Percentiles rank a stretch among this genome's conserved stretches.
phyloP scores from a whole-genome alignment of 306 rosid genomes.

The Lathyrus tuberosus region DNA sequence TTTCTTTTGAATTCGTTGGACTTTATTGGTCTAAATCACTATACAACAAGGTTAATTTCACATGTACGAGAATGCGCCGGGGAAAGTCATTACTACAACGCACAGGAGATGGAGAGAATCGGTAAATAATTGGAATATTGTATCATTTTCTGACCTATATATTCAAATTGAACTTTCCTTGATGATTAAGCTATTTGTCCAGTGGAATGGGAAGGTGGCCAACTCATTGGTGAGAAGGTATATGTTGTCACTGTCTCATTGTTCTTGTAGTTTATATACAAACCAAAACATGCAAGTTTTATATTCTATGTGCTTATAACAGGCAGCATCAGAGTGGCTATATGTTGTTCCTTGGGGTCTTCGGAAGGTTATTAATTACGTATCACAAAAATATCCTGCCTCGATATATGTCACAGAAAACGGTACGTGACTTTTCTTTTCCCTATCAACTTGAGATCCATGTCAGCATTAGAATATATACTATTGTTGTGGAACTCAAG shows the following conservation, averaged over 20 bases:
- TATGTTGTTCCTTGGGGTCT: conserved; percentile 97
- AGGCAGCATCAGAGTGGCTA: conserved; percentile 99
- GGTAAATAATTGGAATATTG: conserved; percentile 52
- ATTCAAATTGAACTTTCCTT: conserved; percentile 14
- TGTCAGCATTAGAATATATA: no score
- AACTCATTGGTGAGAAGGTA: conserved; percentile 86
- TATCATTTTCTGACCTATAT: conserved; percentile 13
- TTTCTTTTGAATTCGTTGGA: conserved; percentile 64
- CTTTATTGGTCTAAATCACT: conserved; percentile 85
- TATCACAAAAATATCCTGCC: conserved; percentile 65
- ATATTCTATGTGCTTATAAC: conserved; percentile 40
- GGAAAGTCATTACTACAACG: conserved; percentile 49
- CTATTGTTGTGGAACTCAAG: no score
- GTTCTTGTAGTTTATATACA: conserved; percentile 12
- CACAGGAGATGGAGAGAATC: conserved; percentile 61
- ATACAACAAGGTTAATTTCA: conserved; percentile 85
- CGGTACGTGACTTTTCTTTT: conserved; percentile 53
- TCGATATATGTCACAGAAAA: conserved; percentile 79
- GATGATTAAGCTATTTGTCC: conserved; percentile 39
- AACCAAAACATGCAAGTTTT: conserved; percentile 4
- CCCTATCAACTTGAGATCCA: no score
- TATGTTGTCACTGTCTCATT: conserved; percentile 18
- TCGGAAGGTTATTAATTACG: conserved; percentile 67
- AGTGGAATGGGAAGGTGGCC: conserved; percentile 90
- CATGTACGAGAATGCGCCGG: conserved; percentile 48